phyloP scores from a whole-genome alignment of 768 basidiomycete genomes.

The Russula vinacea region DNA sequence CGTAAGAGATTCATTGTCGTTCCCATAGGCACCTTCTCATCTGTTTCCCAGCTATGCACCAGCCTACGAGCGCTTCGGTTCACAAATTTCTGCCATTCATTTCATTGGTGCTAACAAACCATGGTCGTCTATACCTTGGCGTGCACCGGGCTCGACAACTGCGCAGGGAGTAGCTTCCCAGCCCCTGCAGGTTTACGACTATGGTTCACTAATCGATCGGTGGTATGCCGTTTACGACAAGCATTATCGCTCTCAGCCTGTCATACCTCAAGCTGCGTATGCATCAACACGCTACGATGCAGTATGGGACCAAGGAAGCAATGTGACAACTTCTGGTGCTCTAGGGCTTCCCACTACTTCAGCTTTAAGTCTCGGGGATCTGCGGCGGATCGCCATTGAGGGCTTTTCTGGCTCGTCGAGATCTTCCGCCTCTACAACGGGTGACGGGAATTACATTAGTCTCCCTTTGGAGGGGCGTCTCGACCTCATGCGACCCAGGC shows the following conservation, averaged over 20 bases:
- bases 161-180: conserved; percentile 36
- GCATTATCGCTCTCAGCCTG: conserved; percentile 66
- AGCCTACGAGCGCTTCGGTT: conserved; percentile 90
- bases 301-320: conserved; percentile 62
- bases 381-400: conserved; percentile 59
- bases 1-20: conserved; percentile 51
- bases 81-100: conserved; percentile 81
- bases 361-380: conserved; percentile 35
- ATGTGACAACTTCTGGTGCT: conserved; percentile 42
- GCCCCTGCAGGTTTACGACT: conserved; percentile 62
- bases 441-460: conserved; percentile 72
- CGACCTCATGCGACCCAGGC: conserved; percentile 71
- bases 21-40: conserved; percentile 2
- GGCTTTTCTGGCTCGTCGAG: conserved; percentile 43
- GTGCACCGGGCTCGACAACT: conserved; percentile 52
- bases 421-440: conserved; percentile 28
- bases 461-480: conserved; percentile 86
- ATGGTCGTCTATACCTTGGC: conserved; percentile 74
- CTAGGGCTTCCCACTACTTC: not conserved
- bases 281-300: conserved; percentile 65
- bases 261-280: conserved; percentile 48
- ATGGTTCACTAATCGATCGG: conserved; percentile 75
- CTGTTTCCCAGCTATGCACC: conserved; percentile 75
- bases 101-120: conserved; percentile 98
- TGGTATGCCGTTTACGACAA: conserved; percentile 92